Percentiles rank a stretch among this genome's conserved stretches.
phyloP scores from a whole-genome alignment of 305 asterid species.

The Andrographis paniculata region DNA sequence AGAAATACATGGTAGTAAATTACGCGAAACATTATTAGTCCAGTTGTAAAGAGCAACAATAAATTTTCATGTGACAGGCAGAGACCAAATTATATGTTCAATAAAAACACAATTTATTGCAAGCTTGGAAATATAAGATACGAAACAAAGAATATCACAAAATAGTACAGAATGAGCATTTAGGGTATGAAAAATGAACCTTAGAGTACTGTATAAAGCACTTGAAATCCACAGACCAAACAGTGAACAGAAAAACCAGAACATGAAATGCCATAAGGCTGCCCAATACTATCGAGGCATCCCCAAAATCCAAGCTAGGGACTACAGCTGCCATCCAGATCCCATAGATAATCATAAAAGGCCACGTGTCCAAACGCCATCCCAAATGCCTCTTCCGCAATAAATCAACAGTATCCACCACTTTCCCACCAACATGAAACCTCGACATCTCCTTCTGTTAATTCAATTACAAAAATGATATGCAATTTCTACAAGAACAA shows the following conservation, averaged over 20 bases:
- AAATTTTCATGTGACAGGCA: too few species aligned
- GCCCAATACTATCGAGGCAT: slow-evolving; percentile 74
- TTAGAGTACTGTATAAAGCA: slow-evolving; percentile 73
- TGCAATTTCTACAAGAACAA: slow-evolving; percentile 15
- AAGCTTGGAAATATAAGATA: neutral
- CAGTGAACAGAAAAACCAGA: slow-evolving; percentile 82
- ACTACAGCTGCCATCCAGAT: slow-evolving; percentile 65
- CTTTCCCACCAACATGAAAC: slow-evolving; percentile 87
- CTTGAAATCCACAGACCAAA: slow-evolving; percentile 86
- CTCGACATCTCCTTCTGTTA: slow-evolving; percentile 49
- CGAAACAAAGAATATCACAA: slow-evolving; percentile 10
- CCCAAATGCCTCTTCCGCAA: slow-evolving; percentile 69
- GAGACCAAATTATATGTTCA: too few species aligned
- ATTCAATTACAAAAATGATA: slow-evolving; percentile 21
- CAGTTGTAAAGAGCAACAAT: too few species aligned
- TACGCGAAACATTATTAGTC: too few species aligned
- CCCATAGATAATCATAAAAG: slow-evolving; percentile 61
- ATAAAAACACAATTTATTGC: too few species aligned
- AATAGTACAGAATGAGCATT: slow-evolving; percentile 7
- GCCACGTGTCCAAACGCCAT: slow-evolving; percentile 91
- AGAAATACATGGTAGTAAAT: slow-evolving; percentile 7
- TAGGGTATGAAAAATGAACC: slow-evolving; percentile 30
- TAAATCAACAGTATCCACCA: slow-evolving; percentile 85
- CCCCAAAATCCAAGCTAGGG: slow-evolving; percentile 75
- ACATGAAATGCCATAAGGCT: slow-evolving; percentile 46